phyloP scores from a whole-genome alignment of 2,329 filamentous ascomycete species.

The Botrytis elliptica region DNA sequence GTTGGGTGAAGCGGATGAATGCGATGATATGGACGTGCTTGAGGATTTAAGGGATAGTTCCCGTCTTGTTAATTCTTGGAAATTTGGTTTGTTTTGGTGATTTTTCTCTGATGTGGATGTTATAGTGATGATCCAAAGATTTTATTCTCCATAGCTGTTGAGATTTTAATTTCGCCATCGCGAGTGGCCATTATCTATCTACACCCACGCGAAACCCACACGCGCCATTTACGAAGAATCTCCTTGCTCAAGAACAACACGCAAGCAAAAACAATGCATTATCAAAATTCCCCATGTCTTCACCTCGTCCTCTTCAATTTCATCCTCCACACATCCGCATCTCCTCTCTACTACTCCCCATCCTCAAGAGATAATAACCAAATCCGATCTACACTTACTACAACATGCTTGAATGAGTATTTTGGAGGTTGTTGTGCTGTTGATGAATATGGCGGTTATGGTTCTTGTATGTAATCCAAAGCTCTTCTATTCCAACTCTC shows the following conservation, averaged over 20 bases:
- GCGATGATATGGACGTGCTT: neutral
- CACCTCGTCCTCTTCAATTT: neutral
- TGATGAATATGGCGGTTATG: neutral
- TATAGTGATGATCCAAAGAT: neutral
- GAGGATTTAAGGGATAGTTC: neutral
- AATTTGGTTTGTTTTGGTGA: neutral
- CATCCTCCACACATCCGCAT: neutral
- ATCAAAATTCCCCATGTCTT: neutral
- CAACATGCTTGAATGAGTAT: conserved; percentile 21
- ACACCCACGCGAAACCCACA: neutral
- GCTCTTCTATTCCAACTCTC: neutral
- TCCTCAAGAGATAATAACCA: neutral
- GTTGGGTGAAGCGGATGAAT: neutral
- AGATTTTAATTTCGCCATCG: neutral
- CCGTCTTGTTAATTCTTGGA: neutral
- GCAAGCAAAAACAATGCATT: neutral
- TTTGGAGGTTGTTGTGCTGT: conserved; percentile 13
- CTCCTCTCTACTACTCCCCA: neutral
- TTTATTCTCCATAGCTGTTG: neutral
- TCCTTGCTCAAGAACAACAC: neutral
- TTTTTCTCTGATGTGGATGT: neutral
- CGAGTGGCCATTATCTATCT: neutral
- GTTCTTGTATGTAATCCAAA: neutral
- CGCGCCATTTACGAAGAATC: neutral
- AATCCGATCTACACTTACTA: conserved; percentile 7